Evolutionary conservation across 805 yeast species (phyloP), one percentile per base, ranked within the genome.

Genomic region (Tetrapisispora namnaoensis): DNA sequence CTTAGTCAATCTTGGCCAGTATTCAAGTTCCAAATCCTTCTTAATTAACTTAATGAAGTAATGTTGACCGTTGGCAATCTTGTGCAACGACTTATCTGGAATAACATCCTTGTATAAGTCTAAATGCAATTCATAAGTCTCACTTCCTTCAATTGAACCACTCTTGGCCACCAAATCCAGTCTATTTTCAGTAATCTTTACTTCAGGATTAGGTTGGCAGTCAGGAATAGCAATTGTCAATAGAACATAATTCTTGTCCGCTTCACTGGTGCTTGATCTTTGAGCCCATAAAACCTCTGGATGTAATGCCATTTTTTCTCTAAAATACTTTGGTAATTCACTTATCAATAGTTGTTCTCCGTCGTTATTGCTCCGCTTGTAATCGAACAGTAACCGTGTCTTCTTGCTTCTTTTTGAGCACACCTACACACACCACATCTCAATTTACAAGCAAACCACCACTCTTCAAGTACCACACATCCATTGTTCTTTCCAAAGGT

Each of bases 1-100:
- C 70, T 89, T 90, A 49, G 90, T 84, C 65, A 91, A 76, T 63
- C 98, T 80, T 58, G 99, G 98, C 99, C 99, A 91, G 75, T 69
- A 91, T 63, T 89, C 97, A 50, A 72, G 79, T 56, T 78, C 73
- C 21, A 75, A 65, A 49, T 77, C 79, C 77, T 78, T 93, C 87
- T 70, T 83, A 75, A 55, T 90, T 65, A 46, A 82, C 75, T 52
- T 86, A 77, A 58, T 72, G 72, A 50, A 85, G 57, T 71, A 63
- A 54, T 80, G 80, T 50, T 65, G 68, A 40, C 80, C 79, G 51
- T 85, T 81, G 45, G 76, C 72, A 51, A 60, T 57, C 43, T 74
- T 73, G 57, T 78, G 75, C 42, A 70, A 68, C 7, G 93, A 80
- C 45, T 78, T 68, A 39, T 79, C 83, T 0, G 82, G 75, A 57